Conservation (phyloP, 2,329 filamentous ascomycete species). For the Talaromyces piceae region DNA sequence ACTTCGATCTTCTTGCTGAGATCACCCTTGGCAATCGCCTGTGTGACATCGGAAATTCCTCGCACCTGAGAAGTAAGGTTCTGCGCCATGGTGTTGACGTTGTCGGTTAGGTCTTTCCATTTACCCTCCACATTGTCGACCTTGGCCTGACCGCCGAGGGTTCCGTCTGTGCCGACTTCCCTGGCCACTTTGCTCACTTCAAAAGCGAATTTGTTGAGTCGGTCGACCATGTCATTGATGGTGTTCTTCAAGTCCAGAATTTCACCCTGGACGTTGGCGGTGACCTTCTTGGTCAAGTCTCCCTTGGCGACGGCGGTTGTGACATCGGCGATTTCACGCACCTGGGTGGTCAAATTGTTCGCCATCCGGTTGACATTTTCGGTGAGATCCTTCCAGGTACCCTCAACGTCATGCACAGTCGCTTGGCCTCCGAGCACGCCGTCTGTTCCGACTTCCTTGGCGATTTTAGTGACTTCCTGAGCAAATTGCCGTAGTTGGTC, state of each 20-base stretch:
- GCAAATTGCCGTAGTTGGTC: conserved; percentile 92
- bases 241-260: conserved; percentile 89
- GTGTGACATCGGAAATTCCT: conserved; percentile 83
- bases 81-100: conserved; percentile 57
- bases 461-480: conserved; percentile 86
- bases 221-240: conserved; percentile 58
- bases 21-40: conserved; percentile 85
- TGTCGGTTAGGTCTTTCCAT: conserved; percentile 57
- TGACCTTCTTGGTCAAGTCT: conserved; percentile 87
- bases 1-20: conserved; percentile 93
- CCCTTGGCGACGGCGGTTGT: conserved; percentile 88
- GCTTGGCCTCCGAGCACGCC: conserved; percentile 85
- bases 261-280: conserved; percentile 81
- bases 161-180: conserved; percentile 55
- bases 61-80: conserved; percentile 61
- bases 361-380: conserved; percentile 95
- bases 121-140: conserved; percentile 56
- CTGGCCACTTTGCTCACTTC: conserved; percentile 56
- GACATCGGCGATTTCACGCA: conserved; percentile 89
- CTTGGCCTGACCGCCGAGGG: conserved; percentile 52
- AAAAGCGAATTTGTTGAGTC: conserved; percentile 53
- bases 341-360: conserved; percentile 90
- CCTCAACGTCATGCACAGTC: conserved; percentile 86
- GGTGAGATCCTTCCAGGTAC: conserved; percentile 89
- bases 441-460: conserved; percentile 88